Conservation (phyloP, 164 flowering plant species). For the Amborella trichopoda region DNA sequence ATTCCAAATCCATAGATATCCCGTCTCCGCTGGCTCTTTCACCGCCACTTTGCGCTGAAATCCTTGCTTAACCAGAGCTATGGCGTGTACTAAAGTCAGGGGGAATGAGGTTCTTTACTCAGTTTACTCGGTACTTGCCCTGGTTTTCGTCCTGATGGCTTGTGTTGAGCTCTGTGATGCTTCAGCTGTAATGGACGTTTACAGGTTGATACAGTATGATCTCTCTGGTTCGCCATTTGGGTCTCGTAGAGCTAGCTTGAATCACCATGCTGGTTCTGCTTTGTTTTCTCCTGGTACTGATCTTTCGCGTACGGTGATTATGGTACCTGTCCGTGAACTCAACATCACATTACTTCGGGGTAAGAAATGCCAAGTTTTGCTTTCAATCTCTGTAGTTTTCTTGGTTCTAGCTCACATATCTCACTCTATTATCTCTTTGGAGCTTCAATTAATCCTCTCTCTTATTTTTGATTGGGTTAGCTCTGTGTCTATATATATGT, state of each 20-base stretch:
- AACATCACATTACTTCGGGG: conserved; percentile 58
- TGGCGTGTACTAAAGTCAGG: conserved; percentile 24
- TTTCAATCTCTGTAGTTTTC: background rate
- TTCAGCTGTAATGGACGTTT: conserved; percentile 88
- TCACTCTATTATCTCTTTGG: too few relatives aligned
- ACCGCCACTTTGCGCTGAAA: too few relatives aligned
- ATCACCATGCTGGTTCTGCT: conserved; percentile 73
- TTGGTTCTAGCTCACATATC: background rate
- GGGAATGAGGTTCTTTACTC: conserved; percentile 34
- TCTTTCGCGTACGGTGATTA: conserved; percentile 73
- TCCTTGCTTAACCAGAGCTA: too few relatives aligned
- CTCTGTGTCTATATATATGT: too few relatives aligned
- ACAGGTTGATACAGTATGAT: conserved; percentile 93
- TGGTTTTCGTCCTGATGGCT: conserved; percentile 57
- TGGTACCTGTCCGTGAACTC: conserved; percentile 57
- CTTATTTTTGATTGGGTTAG: too few relatives aligned
- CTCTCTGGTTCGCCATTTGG: conserved; percentile 85
- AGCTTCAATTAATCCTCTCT: too few relatives aligned
- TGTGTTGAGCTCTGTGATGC: conserved; percentile 91
- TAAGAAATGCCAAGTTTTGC: conserved; percentile 4
- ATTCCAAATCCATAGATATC: too few relatives aligned
- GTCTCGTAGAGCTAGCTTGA: conserved; percentile 72
- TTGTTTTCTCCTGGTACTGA: conserved; percentile 48
- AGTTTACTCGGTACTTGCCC: conserved; percentile 35
- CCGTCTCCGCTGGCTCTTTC: too few relatives aligned